These are phyloP conservation scores for Globisporangium okanoganense DNA, from an alignment of 352 stramenopile genomes.

Conservation along the genomic window DNA sequence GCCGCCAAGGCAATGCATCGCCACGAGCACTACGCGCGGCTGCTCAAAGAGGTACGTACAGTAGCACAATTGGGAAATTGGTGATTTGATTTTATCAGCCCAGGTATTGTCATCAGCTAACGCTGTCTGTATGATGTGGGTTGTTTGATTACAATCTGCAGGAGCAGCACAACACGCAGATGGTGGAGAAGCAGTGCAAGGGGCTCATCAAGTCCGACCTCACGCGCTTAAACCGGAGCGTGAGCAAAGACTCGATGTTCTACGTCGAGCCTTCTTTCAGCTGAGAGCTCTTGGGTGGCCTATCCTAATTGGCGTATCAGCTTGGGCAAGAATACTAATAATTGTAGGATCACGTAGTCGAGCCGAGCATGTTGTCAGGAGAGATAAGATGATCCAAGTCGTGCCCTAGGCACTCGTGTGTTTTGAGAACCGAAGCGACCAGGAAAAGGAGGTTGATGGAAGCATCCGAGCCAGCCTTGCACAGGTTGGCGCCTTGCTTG, in stretches of 20 bases:
- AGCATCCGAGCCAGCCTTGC: too few species aligned
- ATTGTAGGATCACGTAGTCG: too few species aligned
- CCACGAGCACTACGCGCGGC: slow-evolving; percentile 35
- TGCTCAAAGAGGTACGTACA: slow-evolving; percentile 31
- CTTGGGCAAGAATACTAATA: too few species aligned
- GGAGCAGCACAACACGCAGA: slow-evolving; percentile 30
- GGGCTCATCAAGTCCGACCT: slow-evolving; percentile 25
- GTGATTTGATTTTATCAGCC: too few species aligned
- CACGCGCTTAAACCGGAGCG: slow-evolving; percentile 27
- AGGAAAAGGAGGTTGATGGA: too few species aligned
- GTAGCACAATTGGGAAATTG: background rate
- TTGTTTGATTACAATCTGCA: slow-evolving; percentile 9
- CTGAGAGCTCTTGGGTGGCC: background rate
- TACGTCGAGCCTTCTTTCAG: slow-evolving; percentile 23
- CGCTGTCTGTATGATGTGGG: background rate
- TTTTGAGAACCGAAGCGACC: too few species aligned
- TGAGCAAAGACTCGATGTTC: slow-evolving; percentile 66
- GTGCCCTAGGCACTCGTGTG: too few species aligned
- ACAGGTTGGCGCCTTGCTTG: too few species aligned
- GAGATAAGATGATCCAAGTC: too few species aligned
- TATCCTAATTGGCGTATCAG: too few species aligned
- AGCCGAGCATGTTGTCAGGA: too few species aligned
- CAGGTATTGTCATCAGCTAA: too few species aligned
- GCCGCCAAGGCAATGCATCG: slow-evolving; percentile 42
- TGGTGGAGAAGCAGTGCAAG: slow-evolving; percentile 38